Evolutionary conservation across 768 basidiomycete species (phyloP).

Genomic region (Tephrocybe sp.): DNA sequence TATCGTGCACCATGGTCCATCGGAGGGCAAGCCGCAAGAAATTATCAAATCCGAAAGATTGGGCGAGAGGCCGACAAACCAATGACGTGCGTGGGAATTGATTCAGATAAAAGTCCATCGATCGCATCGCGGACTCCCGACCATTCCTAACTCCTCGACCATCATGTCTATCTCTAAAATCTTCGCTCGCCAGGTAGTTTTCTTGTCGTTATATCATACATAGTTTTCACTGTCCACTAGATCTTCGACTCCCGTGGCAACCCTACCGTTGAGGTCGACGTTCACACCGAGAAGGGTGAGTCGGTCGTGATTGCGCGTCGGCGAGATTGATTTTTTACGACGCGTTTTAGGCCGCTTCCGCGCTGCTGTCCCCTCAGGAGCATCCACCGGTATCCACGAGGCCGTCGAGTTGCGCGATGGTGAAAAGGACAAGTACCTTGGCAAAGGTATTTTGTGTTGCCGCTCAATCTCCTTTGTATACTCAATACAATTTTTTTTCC

Average conservation of each 20-base stretch:
- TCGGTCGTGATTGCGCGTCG: neutral
- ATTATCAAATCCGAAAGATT: constrained; percentile 7
- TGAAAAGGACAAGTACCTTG: constrained; percentile 90
- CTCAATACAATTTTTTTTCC: constrained; percentile 10
- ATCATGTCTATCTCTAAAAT: constrained; percentile 91
- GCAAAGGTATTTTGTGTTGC: constrained; percentile 70
- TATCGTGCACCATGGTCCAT: neutral
- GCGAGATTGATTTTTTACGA: constrained; percentile 6
- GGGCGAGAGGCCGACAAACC: neutral
- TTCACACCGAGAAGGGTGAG: constrained; percentile 83
- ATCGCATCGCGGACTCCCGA: constrained; percentile 29
- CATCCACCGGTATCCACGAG: constrained; percentile 97
- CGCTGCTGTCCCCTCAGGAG: constrained; percentile 95
- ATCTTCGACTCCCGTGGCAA: constrained; percentile 99
- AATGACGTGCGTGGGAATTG: constrained; percentile 40
- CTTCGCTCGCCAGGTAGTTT: constrained; percentile 84
- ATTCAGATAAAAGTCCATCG: constrained; percentile 35
- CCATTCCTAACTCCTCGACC: constrained; percentile 25
- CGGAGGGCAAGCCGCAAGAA: neutral
- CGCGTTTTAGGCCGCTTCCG: constrained; percentile 77
- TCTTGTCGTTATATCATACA: constrained; percentile 9
- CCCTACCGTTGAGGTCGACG: constrained; percentile 94
- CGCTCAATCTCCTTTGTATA: constrained; percentile 4
- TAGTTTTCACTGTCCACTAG: constrained; percentile 40
- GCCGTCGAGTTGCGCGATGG: constrained; percentile 98